Evolutionary conservation across 768 basidiomycete genomes (phyloP), one percentile per base, ranked within the genome.

Genomic region (Termitomyces sp.): DNA sequence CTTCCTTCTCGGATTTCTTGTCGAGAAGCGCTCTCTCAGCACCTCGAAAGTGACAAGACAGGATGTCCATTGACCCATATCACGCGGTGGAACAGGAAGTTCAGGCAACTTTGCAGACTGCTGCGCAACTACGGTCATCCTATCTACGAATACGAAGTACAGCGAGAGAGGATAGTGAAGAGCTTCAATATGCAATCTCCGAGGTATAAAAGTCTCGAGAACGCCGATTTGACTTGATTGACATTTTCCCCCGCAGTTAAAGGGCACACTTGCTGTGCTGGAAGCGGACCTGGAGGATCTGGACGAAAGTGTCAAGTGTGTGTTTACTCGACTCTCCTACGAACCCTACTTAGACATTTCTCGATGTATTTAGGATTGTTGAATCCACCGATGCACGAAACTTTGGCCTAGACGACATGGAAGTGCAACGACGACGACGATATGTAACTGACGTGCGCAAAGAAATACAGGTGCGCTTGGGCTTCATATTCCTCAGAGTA

Each of bases 301-400:
- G n/a, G 94, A 97, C 47, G 92, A 93, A 65, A 94, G 91, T 64
- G 94, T 98, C 41, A 86, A 83, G 91, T 91, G 68, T 59, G 81
- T 66, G 22, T 32, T 13, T n/a, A n/a, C 9, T 22, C 22, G 22
- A 29, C 25, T 16, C 41, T 32, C 22, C 31, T 35, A 18, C 20
- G 38, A 15, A 7, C 10, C 32, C 56, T 48, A 5, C 38, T 54
- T 20, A 56, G 55, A 40, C 20, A 20, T 23, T 43, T 13, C 23
- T 25, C 38, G 53, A 53, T 48, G 38, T 23, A 7, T 32, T 3
- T 63, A 94, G 91, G 67, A 90, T 94, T 39, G 91, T 97, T 0
- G 95, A 96, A 66, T 81, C 84, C 11, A 88, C 85, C 0, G 94
- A 91, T 33, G 87, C 91, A 23, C 81, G 91, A 13, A 75, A 85